Evolutionary conservation across 306 rosid genomes (phyloP), one percentile per base, ranked within the genome.

Genomic region (Vicia villosa): DNA sequence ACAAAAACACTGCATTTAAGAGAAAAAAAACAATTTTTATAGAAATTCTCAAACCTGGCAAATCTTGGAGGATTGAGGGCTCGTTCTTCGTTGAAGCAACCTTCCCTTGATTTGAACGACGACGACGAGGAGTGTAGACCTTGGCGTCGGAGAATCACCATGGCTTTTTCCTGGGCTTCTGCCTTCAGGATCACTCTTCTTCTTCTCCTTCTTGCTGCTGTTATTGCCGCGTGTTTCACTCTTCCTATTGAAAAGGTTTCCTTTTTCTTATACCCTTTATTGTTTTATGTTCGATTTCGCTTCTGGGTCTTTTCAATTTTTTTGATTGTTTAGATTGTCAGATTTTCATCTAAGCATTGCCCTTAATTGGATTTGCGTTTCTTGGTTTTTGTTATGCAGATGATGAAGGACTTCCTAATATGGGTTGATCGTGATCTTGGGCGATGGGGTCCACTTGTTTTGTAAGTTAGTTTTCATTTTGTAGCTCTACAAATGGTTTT

Each of bases 401-500:
- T 79, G 62, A 66, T 88, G 88, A 93, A 93, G 97, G 88, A 86
- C 78, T 93, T 93, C 77, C 74, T 93, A 55, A 3, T 88, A 79
- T 90, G 96, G 98, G 97, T 93, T 52, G 77, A 90, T 55, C 80
- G 73, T n/a, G 98, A 93, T 85, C 98, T 93, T 81, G 98, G 98
- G 13, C 77, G 80, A 6, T 93, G 98, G 98, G 98, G 98, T 38
- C 98, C 98, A 28, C 49, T 93, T 71, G 91, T 84, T 75, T 86
- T 93, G 98, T 93, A 79, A 83, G 96, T 83, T 46, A 43, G 41
- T 80, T 74, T 37, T 80, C 15, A 20, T 40, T 38, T 17, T 57
- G 5, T n/a, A 16, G 42, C 72, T 59, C 69, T 55, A 37, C 20
- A 10, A 14, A 6, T 14, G 41, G 21, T 15, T 20, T 10, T 42